Conservation (phyloP, 768 basidiomycete species). For the Lactifluus echinatus region DNA sequence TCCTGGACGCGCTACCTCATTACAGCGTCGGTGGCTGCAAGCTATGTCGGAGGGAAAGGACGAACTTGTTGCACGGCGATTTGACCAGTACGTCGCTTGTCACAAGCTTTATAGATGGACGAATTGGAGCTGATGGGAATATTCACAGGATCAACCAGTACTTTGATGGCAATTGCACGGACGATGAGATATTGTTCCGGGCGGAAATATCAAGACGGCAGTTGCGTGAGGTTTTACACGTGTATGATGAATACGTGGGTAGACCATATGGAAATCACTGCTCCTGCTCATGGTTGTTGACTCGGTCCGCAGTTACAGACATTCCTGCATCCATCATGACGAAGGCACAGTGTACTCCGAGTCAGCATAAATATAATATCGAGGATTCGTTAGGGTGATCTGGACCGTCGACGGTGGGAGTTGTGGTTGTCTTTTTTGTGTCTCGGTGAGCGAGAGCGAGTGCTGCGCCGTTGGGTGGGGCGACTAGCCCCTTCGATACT, state of each 20-base stretch:
- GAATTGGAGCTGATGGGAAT: background rate
- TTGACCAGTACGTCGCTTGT: constrained; percentile 61
- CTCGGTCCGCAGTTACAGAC: constrained; percentile 33
- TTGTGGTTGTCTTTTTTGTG: background rate
- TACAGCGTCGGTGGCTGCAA: constrained; percentile 77
- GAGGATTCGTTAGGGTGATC: background rate
- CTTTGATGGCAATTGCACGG: constrained; percentile 86
- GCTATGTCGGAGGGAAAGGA: constrained; percentile 87
- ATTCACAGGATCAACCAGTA: constrained; percentile 73
- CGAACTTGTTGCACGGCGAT: constrained; percentile 55
- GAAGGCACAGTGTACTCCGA: background rate
- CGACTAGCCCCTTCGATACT: background rate
- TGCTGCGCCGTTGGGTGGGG: constrained; percentile 1
- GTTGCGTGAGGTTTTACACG: constrained; percentile 70
- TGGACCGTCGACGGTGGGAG: constrained; percentile 5
- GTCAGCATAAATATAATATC: background rate
- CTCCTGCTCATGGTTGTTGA: background rate
- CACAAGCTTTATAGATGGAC: background rate
- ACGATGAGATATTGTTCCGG: constrained; percentile 88
- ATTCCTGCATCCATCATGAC: constrained; percentile 35
- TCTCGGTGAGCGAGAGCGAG: constrained; percentile 20
- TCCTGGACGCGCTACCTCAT: constrained; percentile 70
- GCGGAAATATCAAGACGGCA: constrained; percentile 81
- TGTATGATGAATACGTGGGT: constrained; percentile 84
- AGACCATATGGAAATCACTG: background rate